These are phyloP conservation scores for Microbotryomycetes sp. DNA, from an alignment of 1,284 basidiomycete species.

Conservation along the genomic window DNA sequence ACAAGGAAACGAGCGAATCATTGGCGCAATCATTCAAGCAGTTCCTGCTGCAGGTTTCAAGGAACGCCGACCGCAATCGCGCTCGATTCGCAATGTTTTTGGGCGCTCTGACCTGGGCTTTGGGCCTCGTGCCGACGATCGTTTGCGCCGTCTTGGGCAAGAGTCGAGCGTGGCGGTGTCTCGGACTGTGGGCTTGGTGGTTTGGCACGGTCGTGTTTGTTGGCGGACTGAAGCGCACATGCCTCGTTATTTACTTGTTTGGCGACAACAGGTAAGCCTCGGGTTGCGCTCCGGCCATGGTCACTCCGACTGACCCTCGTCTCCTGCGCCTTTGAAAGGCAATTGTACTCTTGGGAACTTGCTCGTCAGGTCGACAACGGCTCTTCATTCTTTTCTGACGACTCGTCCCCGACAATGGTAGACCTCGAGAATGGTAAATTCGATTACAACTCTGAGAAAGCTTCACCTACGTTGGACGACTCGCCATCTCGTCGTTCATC, in stretches of 20 bases:
- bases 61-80: slow-evolving; percentile 27
- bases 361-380: slow-evolving; percentile 1
- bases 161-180: slow-evolving; percentile 11
- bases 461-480: not conserved
- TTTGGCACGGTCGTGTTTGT: slow-evolving; percentile 15
- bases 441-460: not conserved
- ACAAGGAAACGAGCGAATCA: slow-evolving; percentile 17
- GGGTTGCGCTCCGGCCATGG: not conserved
- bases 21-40: slow-evolving; percentile 22
- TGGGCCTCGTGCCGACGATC: slow-evolving; percentile 23
- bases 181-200: slow-evolving; percentile 24
- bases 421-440: not conserved
- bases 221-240: slow-evolving; percentile 20
- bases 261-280: not conserved
- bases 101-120: slow-evolving; percentile 16
- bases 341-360: slow-evolving; percentile 22
- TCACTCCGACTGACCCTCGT: not conserved
- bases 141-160: slow-evolving; percentile 19
- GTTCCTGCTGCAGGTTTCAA: slow-evolving; percentile 19
- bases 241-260: slow-evolving; percentile 22
- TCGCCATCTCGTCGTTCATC: not conserved
- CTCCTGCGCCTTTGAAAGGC: slow-evolving; percentile 2
- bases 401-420: not conserved
- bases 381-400: not conserved
- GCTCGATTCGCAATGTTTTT: slow-evolving; percentile 26